Conservation (phyloP, 2,329 filamentous ascomycete genomes). For the Exserohilum rostratum region DNA sequence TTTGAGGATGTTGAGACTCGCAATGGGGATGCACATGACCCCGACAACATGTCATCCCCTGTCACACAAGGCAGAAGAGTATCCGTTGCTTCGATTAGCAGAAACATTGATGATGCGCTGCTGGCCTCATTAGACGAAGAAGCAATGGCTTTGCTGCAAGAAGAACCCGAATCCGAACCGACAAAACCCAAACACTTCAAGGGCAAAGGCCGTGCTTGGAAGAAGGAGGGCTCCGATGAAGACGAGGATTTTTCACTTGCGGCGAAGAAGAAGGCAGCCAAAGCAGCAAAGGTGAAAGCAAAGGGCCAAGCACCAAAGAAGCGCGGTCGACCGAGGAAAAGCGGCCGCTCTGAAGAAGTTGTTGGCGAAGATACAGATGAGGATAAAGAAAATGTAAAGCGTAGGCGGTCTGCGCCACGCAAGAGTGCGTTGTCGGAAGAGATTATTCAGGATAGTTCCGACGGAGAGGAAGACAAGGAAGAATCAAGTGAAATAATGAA, state of each 20-base stretch:
- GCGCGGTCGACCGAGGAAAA: constrained; percentile 30
- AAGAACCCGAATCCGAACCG: constrained; percentile 16
- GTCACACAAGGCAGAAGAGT: constrained; percentile 18
- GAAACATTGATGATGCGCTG: constrained; percentile 15
- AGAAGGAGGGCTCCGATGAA: constrained; percentile 41
- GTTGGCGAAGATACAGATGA: constrained; percentile 21
- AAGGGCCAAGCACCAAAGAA: constrained; percentile 24
- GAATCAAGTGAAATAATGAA: not conserved
- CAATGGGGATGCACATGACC: constrained; percentile 10
- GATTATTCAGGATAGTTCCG: constrained; percentile 23
- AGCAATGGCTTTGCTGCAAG: constrained; percentile 19
- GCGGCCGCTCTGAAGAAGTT: constrained; percentile 22
- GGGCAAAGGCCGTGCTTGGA: constrained; percentile 41
- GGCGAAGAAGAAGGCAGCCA: constrained; percentile 30
- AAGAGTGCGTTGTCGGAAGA: constrained; percentile 29
- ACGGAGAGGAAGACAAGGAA: constrained; percentile 2
- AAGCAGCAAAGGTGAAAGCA: constrained; percentile 20
- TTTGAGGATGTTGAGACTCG: constrained; percentile 30
- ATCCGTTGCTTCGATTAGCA: constrained; percentile 20
- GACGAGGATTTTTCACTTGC: constrained; percentile 35
- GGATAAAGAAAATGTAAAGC: constrained; percentile 15
- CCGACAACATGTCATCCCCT: constrained; percentile 6
- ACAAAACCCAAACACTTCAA: constrained; percentile 37
- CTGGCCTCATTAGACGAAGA: constrained; percentile 20
- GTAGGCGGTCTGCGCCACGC: constrained; percentile 18